Evolutionary conservation across 2,329 filamentous ascomycete species (phyloP).

Genomic region (Pseudogymnoascus sp.): DNA sequence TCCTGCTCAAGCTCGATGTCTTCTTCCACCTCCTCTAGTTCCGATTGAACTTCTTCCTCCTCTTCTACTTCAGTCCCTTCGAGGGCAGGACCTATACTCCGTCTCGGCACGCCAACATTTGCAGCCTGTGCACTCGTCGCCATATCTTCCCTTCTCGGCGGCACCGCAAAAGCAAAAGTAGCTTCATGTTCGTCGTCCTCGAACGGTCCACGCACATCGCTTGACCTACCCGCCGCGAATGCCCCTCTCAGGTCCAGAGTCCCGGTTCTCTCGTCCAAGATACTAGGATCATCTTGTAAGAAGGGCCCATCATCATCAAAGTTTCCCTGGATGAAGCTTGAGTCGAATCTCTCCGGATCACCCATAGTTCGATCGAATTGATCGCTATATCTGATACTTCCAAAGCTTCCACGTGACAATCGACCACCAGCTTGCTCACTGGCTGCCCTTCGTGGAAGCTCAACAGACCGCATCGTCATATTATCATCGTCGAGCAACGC

Average conservation of each 20-base stretch:
- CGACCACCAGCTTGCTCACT: conserved; percentile 42
- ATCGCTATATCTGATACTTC: conserved; percentile 50
- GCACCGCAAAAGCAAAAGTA: conserved; percentile 30
- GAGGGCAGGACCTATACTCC: not conserved
- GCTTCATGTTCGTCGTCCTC: conserved; percentile 29
- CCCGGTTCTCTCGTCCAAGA: conserved; percentile 14
- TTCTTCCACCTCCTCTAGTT: conserved; percentile 20
- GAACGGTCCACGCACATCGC: conserved; percentile 26
- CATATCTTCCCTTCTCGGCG: conserved; percentile 24
- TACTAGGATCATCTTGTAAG: conserved; percentile 3
- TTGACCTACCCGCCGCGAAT: conserved; percentile 23
- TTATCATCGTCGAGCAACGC: conserved; percentile 54
- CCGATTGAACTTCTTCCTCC: conserved; percentile 6
- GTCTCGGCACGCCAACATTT: not conserved
- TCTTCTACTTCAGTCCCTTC: conserved; percentile 19
- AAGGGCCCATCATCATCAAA: conserved; percentile 20
- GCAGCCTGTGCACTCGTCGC: not conserved
- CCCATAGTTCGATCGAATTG: conserved; percentile 35
- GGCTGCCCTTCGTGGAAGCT: conserved; percentile 49
- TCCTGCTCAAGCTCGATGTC: conserved; percentile 24
- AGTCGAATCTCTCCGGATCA: conserved; percentile 24
- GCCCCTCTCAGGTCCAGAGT: conserved; percentile 21
- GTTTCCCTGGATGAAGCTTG: conserved; percentile 25
- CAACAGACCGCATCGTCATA: conserved; percentile 53
- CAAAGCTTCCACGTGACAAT: conserved; percentile 43